Evolutionary conservation across 1,139 yeast genomes (phyloP).

Genomic region (Geotrichum carabidarum): DNA sequence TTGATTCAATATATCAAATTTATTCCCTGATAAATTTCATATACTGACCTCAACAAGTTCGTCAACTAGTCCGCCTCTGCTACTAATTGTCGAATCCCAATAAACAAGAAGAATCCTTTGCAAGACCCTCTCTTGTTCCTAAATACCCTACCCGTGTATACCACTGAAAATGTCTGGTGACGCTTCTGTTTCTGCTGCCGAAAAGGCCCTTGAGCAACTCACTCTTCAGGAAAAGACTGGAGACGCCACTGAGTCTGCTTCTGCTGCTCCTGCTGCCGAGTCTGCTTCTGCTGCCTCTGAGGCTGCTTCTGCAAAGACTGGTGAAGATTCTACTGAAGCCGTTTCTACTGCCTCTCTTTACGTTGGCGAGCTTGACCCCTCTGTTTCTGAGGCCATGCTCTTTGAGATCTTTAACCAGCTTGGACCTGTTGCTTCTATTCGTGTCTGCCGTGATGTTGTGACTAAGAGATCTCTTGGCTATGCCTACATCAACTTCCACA

Average conservation of each 20-base stretch:
- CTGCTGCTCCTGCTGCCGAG: slow-evolving; percentile 29
- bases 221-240: slow-evolving; percentile 30
- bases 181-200: slow-evolving; percentile 40
- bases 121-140: slow-evolving; percentile 2
- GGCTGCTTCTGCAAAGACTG: slow-evolving; percentile 32
- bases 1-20: slow-evolving; percentile 5
- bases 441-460: slow-evolving; percentile 98
- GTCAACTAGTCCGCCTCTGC: slow-evolving; percentile 3
- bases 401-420: slow-evolving; percentile 92
- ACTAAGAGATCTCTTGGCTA: slow-evolving; percentile 96
- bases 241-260: slow-evolving; percentile 22
- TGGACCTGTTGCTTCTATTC: slow-evolving; percentile 93
- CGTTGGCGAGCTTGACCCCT: slow-evolving; percentile 94
- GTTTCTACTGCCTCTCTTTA: slow-evolving; percentile 76
- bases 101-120: slow-evolving; percentile 8
- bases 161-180: slow-evolving; percentile 33
- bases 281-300: slow-evolving; percentile 22
- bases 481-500: slow-evolving; percentile 96
- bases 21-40: slow-evolving; percentile 7
- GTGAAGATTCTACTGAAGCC: slow-evolving; percentile 36
- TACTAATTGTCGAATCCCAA: neutral
- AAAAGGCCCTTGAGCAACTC: slow-evolving; percentile 39
- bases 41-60: neutral
- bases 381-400: slow-evolving; percentile 89
- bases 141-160: neutral